Evolutionary conservation across 2,329 filamentous ascomycete genomes (phyloP).

Genomic region (Hypoxylon sp.): DNA sequence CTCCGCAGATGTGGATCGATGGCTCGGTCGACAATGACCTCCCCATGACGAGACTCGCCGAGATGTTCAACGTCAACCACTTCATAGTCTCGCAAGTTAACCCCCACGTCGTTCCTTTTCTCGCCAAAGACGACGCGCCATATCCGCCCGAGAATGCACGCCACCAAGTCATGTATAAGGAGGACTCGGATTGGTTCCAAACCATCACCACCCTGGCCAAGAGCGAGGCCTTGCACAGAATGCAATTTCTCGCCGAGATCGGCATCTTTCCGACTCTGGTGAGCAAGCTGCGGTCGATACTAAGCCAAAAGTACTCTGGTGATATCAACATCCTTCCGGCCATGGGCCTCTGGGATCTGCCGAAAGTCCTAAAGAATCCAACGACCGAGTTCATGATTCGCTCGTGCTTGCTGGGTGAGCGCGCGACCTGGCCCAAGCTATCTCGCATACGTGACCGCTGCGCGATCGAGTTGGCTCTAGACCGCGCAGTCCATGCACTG

Average conservation of each 20-base stretch:
- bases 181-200: constrained; percentile 67
- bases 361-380: constrained; percentile 82
- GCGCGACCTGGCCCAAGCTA: constrained; percentile 91
- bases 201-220: constrained; percentile 76
- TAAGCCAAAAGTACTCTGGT: constrained; percentile 91
- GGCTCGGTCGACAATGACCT: constrained; percentile 95
- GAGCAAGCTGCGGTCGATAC: constrained; percentile 79
- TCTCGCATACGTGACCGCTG: constrained; percentile 86
- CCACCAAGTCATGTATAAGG: constrained; percentile 45
- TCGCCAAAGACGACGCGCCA: constrained; percentile 74
- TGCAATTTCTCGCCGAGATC: constrained; percentile 81
- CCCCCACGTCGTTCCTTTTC: constrained; percentile 88
- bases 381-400: constrained; percentile 85
- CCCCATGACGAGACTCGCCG: constrained; percentile 85
- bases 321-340: constrained; percentile 94
- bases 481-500: constrained; percentile 74
- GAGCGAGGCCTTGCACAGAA: constrained; percentile 79
- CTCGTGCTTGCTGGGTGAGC: constrained; percentile 78
- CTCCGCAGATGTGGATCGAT: constrained; percentile 87
- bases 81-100: constrained; percentile 98
- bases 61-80: constrained; percentile 98
- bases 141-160: constrained; percentile 46
- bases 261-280: constrained; percentile 81
- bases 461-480: constrained; percentile 85
- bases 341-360: constrained; percentile 76